Evolutionary conservation across 1,284 basidiomycete species (phyloP).

Genomic region (Caloboletus firmus): DNA sequence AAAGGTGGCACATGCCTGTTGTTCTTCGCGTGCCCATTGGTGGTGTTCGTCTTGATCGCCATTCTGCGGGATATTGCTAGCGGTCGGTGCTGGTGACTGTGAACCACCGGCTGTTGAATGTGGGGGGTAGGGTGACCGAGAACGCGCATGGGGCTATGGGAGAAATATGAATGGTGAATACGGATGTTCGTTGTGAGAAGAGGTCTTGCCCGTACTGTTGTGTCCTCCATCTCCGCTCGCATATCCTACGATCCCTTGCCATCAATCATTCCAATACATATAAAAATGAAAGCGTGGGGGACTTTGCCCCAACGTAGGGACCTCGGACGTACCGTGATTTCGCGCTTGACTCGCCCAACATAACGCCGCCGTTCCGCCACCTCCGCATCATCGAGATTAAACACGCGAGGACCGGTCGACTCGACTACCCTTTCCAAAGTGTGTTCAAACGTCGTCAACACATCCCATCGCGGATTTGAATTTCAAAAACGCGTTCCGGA

Average conservation of each 20-base stretch:
- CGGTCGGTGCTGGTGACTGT: conserved; percentile 7
- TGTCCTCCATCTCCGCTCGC: conserved; percentile 49
- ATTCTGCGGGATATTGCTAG: conserved; percentile 15
- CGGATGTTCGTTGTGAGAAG: background rate
- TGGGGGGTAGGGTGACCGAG: conserved; percentile 18
- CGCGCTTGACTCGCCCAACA: conserved; percentile 67
- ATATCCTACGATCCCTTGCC: conserved; percentile 60
- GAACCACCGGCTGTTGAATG: conserved; percentile 15
- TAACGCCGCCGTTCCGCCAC: conserved; percentile 73
- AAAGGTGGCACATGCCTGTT: conserved; percentile 53
- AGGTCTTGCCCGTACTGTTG: conserved; percentile 18
- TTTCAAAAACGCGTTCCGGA: too few relatives aligned
- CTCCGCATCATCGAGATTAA: conserved; percentile 76
- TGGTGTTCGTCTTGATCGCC: conserved; percentile 61
- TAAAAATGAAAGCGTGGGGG: too few relatives aligned
- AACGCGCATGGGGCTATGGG: conserved; percentile 6
- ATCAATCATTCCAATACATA: too few relatives aligned
- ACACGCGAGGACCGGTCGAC: conserved; percentile 76
- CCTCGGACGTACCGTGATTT: conserved; percentile 69
- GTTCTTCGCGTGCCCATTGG: conserved; percentile 82
- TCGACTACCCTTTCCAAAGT: conserved; percentile 65
- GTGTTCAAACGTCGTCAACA: conserved; percentile 5
- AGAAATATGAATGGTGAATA: conserved; percentile 1
- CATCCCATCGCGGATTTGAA: background rate
- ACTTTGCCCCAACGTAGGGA: background rate